Evolutionary conservation across 202 grass and related monocot genomes (phyloP).

Genomic region (Digitaria exilis): DNA sequence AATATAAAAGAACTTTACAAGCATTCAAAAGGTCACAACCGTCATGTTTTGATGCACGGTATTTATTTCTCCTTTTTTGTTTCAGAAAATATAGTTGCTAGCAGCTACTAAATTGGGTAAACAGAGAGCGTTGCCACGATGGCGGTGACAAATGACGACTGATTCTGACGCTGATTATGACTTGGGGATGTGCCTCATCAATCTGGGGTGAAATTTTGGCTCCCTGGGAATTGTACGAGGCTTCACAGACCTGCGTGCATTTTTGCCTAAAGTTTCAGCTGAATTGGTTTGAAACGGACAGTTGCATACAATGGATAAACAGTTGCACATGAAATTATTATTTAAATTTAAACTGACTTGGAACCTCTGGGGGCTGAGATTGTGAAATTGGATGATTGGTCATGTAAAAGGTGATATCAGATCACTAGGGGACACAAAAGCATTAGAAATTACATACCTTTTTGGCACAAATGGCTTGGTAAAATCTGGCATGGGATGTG

Average conservation of each 20-base stretch:
- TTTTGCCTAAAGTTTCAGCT: not conserved
- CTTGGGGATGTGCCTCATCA: slow-evolving; percentile 40
- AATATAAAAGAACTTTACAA: not conserved
- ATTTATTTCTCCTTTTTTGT: not conserved
- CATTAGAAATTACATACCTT: slow-evolving; percentile 36
- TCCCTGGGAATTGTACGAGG: slow-evolving; percentile 69
- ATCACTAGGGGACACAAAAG: not conserved
- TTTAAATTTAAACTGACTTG: not conserved
- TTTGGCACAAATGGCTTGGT: slow-evolving; percentile 76
- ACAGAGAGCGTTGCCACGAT: not conserved
- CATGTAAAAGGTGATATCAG: too few relatives aligned
- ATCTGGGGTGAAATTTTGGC: slow-evolving; percentile 68
- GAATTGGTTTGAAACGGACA: not conserved
- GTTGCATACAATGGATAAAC: not conserved
- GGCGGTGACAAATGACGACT: not conserved
- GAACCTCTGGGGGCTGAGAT: not conserved
- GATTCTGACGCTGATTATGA: slow-evolving; percentile 25
- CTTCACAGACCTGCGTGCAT: slow-evolving; percentile 65
- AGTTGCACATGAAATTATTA: not conserved
- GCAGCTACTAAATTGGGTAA: not conserved
- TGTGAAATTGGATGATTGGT: too few relatives aligned
- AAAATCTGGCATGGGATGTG: slow-evolving; percentile 85
- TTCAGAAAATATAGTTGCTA: not conserved
- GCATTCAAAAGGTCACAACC: not conserved
- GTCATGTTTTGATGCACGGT: slow-evolving; percentile 16